phyloP scores from a whole-genome alignment of 2,329 filamentous ascomycete genomes.

The Emericellopsis atlantica region DNA sequence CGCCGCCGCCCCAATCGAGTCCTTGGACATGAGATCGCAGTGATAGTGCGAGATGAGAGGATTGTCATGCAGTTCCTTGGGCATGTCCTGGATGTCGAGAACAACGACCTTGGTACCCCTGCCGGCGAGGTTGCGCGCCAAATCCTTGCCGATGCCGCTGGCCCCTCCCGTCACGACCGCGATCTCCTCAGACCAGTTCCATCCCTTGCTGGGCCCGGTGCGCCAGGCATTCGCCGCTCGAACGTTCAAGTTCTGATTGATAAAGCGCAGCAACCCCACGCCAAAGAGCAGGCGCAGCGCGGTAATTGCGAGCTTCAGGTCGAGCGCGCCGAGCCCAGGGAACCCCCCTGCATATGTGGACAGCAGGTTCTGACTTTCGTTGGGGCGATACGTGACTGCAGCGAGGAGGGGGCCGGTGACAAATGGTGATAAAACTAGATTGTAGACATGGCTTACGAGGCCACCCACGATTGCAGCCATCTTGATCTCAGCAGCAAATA shows the following conservation, averaged over 20 bases:
- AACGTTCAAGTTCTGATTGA: conserved; percentile 12
- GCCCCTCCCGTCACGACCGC: conserved; percentile 30
- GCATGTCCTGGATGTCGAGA: conserved; percentile 41
- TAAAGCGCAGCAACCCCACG: conserved; percentile 9
- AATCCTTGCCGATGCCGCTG: conserved; percentile 25
- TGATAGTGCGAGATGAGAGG: conserved; percentile 15
- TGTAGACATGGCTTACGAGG: neutral
- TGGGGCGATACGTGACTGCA: conserved; percentile 5
- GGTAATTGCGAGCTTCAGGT: conserved; percentile 3
- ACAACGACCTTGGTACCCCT: conserved; percentile 52
- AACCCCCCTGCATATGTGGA: conserved; percentile 4
- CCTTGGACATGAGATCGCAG: conserved; percentile 26
- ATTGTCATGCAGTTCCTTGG: conserved; percentile 10
- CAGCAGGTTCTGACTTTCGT: conserved; percentile 1
- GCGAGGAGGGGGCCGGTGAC: conserved; percentile 8
- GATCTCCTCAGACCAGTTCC: conserved; percentile 25
- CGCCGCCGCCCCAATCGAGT: conserved; percentile 30
- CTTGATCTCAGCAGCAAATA: neutral
- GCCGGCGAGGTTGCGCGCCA: conserved; percentile 16
- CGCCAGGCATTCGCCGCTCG: conserved; percentile 18
- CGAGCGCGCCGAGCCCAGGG: neutral
- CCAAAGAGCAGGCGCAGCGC: conserved; percentile 9
- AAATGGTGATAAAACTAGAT: conserved; percentile 7
- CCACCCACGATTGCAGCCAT: conserved; percentile 6
- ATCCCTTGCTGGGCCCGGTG: conserved; percentile 8